Conservation (phyloP, 2,329 filamentous ascomycete genomes). For the Mollisia scopiformis region DNA sequence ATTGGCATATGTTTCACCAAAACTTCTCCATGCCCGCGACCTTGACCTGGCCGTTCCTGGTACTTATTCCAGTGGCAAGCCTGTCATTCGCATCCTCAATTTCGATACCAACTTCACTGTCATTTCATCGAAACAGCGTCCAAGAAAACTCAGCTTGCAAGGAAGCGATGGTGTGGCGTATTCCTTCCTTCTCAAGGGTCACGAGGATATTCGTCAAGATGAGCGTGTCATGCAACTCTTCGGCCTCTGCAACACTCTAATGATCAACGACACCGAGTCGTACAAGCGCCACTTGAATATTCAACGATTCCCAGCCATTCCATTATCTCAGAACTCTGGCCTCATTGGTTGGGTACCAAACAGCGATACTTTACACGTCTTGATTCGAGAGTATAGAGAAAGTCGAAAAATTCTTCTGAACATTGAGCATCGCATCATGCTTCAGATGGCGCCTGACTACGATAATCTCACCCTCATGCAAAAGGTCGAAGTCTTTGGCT, state of each 20-base stretch:
- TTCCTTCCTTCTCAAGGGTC: conserved; percentile 93
- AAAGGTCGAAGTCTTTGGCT: conserved; percentile 99
- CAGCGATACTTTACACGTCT: conserved; percentile 93
- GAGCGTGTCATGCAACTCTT: conserved; percentile 99
- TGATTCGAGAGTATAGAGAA: conserved; percentile 97
- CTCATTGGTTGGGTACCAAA: conserved; percentile 96
- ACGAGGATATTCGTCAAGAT: conserved; percentile 98
- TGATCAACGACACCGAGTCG: conserved; percentile 91
- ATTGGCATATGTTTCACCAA: conserved; percentile 94
- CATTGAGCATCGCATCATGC: conserved; percentile 99
- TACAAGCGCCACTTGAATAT: conserved; percentile 98
- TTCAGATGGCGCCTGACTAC: conserved; percentile 99
- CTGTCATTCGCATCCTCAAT: conserved; percentile 81
- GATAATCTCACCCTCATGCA: conserved; percentile 99
- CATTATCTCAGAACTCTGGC: conserved; percentile 93
- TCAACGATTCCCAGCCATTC: conserved; percentile 94
- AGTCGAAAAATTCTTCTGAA: conserved; percentile 97
- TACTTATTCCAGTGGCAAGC: conserved; percentile 79
- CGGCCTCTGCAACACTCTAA: conserved; percentile 92
- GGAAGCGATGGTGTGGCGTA: conserved; percentile 90
- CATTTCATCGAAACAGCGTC: conserved; percentile 95
- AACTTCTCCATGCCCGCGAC: conserved; percentile 81
- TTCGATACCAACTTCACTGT: conserved; percentile 91
- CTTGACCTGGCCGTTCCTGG: conserved; percentile 95
- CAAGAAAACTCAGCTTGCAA: conserved; percentile 83